Conservation (phyloP, 768 basidiomycete species). For the Dendrothele bispora region DNA sequence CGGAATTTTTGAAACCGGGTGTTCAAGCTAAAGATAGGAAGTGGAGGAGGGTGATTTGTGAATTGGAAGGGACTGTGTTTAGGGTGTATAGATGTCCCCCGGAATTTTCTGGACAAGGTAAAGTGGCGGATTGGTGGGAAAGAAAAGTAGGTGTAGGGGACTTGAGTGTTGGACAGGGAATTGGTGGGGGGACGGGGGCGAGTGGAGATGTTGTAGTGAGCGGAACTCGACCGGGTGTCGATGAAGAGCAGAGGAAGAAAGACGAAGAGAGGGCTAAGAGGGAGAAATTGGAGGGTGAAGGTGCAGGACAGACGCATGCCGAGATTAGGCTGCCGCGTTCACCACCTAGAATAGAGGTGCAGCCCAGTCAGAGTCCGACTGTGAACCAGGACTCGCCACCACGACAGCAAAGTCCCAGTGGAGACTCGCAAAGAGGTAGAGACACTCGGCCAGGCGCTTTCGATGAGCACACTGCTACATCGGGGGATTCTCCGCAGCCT, state of each 20-base stretch:
- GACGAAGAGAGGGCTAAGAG: slow-evolving; percentile 1
- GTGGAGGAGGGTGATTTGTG: slow-evolving; percentile 87
- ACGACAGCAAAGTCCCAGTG: slow-evolving; percentile 34
- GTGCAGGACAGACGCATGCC: background rate
- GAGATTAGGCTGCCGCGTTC: slow-evolving; percentile 2
- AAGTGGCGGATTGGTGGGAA: slow-evolving; percentile 79
- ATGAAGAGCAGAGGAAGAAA: background rate
- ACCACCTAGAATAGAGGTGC: background rate
- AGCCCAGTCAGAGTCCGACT: slow-evolving; percentile 11
- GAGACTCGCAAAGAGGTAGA: slow-evolving; percentile 31
- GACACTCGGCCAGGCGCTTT: background rate
- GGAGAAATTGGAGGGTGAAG: slow-evolving; percentile 5
- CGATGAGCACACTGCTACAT: background rate
- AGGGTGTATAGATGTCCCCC: slow-evolving; percentile 62
- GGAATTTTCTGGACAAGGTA: slow-evolving; percentile 46
- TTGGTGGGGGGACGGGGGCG: slow-evolving; percentile 15
- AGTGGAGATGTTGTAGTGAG: background rate
- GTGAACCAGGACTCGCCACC: slow-evolving; percentile 10
- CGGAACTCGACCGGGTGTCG: background rate
- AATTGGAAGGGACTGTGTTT: slow-evolving; percentile 91
- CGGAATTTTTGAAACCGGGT: slow-evolving; percentile 88
- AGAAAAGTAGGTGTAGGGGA: slow-evolving; percentile 74
- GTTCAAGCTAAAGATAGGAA: slow-evolving; percentile 87
- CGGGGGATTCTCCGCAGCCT: background rate
- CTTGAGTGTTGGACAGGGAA: slow-evolving; percentile 26